phyloP scores from a whole-genome alignment of 805 yeast species.

The Lipomyces chichibuensis region DNA sequence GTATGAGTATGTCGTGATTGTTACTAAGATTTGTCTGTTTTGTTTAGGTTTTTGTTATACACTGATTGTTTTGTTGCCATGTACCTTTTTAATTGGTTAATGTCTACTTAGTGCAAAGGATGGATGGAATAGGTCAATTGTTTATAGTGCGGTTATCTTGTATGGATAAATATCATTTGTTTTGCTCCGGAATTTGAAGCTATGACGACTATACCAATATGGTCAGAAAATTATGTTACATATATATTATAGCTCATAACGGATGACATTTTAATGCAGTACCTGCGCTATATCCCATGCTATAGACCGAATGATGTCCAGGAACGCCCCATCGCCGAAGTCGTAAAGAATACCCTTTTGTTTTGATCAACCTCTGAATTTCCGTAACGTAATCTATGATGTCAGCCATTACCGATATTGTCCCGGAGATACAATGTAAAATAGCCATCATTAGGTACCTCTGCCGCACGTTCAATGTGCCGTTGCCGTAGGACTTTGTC shows the following conservation, averaged over 20 bases:
- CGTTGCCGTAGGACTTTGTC: slow-evolving; percentile 22
- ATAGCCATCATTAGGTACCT: slow-evolving; percentile 4
- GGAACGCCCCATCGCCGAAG: slow-evolving; percentile 2
- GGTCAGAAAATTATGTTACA: not conserved
- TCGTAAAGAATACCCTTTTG: too few species aligned
- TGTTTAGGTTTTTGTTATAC: slow-evolving; percentile 10
- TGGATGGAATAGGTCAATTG: not conserved
- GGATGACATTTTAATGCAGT: not conserved
- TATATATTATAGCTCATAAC: not conserved
- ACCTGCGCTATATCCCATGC: too few species aligned
- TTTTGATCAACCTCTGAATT: slow-evolving; percentile 18
- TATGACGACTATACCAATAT: not conserved
- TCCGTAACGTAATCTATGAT: slow-evolving; percentile 10
- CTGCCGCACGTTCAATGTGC: slow-evolving; percentile 27
- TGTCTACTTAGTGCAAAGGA: not conserved
- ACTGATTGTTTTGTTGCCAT: not conserved
- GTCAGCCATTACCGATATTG: not conserved
- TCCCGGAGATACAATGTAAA: not conserved
- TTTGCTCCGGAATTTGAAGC: not conserved
- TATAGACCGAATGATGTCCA: not conserved
- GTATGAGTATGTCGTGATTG: slow-evolving; percentile 3
- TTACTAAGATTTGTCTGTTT: slow-evolving; percentile 10
- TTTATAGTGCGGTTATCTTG: not conserved
- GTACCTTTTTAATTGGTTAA: not conserved
- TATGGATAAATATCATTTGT: not conserved